These are phyloP conservation scores for Acaromyces ingoldii DNA, from an alignment of 1,284 basidiomycete species.

Conservation along the genomic window DNA sequence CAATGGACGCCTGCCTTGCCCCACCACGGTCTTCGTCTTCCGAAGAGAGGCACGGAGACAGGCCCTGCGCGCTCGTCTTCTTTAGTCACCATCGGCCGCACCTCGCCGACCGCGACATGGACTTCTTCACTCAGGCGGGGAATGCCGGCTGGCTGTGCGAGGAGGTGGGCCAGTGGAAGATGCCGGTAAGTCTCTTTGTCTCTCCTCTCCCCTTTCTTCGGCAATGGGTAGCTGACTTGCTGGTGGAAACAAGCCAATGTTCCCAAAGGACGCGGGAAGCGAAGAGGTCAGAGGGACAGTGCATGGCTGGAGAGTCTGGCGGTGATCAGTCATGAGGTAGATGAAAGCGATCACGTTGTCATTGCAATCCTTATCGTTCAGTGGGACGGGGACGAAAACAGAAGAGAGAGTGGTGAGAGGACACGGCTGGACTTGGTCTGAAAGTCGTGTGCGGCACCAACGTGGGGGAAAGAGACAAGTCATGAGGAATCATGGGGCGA, in stretches of 20 bases:
- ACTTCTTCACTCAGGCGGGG: slow-evolving; percentile 70
- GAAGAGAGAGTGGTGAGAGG: no score
- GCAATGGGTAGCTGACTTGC: background rate
- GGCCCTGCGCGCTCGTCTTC: slow-evolving; percentile 72
- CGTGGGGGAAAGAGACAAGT: no score
- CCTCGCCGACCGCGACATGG: slow-evolving; percentile 73
- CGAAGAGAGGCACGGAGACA: slow-evolving; percentile 4
- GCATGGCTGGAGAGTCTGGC: slow-evolving; percentile 65
- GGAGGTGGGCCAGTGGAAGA: slow-evolving; percentile 65
- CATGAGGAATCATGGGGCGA: no score
- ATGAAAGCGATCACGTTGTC: no score
- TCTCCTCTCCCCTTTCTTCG: background rate
- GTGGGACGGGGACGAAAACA: no score
- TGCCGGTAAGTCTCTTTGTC: slow-evolving; percentile 56
- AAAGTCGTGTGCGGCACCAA: no score
- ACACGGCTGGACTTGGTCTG: no score
- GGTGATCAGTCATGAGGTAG: no score
- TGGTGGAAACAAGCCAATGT: slow-evolving; percentile 64
- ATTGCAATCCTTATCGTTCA: no score
- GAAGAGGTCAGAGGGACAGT: slow-evolving; percentile 68
- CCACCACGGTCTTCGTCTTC: slow-evolving; percentile 9
- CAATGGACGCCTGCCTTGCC: slow-evolving; percentile 61
- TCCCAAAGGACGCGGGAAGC: slow-evolving; percentile 75
- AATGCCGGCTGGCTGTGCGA: slow-evolving; percentile 69
- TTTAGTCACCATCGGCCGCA: slow-evolving; percentile 85